Percentiles rank a stretch among this genome's conserved stretches.
Conservation (phyloP, 176 grass and related monocot genomes). For the Oryza glaberrima region DNA sequence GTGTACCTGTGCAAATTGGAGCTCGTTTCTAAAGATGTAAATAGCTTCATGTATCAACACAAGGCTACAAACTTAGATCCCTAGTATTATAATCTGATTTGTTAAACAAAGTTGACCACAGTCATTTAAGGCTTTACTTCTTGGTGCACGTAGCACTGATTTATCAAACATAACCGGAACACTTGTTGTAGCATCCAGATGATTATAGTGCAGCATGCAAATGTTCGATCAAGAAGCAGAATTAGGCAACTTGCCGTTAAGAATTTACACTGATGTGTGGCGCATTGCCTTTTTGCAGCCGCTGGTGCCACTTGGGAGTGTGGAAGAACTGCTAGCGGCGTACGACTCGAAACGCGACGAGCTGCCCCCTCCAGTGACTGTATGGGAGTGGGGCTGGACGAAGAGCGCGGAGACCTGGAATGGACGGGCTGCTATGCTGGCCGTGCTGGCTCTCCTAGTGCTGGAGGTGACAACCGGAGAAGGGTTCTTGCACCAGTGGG, state of each 20-base stretch:
- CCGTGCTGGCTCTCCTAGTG: constrained; percentile 75
- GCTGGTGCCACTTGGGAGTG: constrained; percentile 92
- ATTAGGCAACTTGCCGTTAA: constrained; percentile 7
- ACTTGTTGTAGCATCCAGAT: neutral
- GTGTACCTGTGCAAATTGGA: neutral
- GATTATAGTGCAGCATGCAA: neutral
- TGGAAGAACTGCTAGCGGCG: constrained; percentile 88
- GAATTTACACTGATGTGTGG: constrained; percentile 30
- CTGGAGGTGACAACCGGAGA: constrained; percentile 91
- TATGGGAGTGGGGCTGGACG: constrained; percentile 99
- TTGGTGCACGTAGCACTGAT: constrained; percentile 9
- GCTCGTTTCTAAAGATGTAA: neutral
- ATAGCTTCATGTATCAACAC: neutral
- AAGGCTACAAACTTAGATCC: neutral
- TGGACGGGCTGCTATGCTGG: constrained; percentile 91
- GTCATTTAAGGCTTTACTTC: neutral
- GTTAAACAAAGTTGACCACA: neutral
- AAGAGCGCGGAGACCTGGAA: constrained; percentile 98
- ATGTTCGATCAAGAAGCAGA: neutral
- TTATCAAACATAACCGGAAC: neutral
- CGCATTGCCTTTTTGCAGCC: constrained; percentile 58
- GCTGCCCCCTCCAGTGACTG: constrained; percentile 80
- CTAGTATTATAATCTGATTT: neutral
- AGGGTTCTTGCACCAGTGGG: constrained; percentile 98
- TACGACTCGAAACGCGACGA: constrained; percentile 85